These are phyloP conservation scores for Chimonanthus praecox DNA, from an alignment of 164 flowering plant species.

Conservation along the genomic window DNA sequence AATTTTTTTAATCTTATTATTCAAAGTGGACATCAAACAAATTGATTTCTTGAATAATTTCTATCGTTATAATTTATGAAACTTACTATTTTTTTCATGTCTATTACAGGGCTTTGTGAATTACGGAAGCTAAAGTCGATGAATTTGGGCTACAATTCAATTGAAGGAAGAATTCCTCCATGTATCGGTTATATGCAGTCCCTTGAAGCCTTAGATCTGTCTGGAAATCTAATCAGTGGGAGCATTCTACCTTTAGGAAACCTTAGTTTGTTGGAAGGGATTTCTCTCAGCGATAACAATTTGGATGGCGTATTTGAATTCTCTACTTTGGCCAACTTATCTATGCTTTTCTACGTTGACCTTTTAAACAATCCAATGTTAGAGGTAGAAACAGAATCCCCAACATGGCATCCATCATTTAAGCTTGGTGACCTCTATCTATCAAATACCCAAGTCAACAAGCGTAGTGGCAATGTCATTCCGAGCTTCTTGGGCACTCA, in stretches of 20 bases:
- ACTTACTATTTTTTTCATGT: neutral
- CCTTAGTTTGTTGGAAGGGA: neutral
- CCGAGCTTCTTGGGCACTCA: neutral
- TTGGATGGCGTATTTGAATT: neutral
- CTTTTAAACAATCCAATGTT: neutral
- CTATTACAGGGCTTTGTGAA: neutral
- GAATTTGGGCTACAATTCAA: neutral
- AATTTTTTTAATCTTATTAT: no score
- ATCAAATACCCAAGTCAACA: neutral
- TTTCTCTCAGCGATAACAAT: neutral
- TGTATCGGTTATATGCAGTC: neutral
- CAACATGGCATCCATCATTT: neutral
- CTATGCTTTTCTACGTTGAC: neutral
- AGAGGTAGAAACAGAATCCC: conserved; percentile 1
- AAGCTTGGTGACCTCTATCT: neutral
- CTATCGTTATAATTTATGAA: no score
- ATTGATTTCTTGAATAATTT: no score
- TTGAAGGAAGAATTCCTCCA: neutral
- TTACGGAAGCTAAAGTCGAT: neutral
- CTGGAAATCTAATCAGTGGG: neutral
- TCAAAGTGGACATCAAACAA: no score
- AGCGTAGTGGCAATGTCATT: neutral
- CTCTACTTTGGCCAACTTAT: conserved; percentile 5
- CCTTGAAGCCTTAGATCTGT: neutral
- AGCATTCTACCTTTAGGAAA: neutral